Evolutionary conservation across 2,329 filamentous ascomycete genomes (phyloP).

Genomic region (Leptoxyphium fumago): DNA sequence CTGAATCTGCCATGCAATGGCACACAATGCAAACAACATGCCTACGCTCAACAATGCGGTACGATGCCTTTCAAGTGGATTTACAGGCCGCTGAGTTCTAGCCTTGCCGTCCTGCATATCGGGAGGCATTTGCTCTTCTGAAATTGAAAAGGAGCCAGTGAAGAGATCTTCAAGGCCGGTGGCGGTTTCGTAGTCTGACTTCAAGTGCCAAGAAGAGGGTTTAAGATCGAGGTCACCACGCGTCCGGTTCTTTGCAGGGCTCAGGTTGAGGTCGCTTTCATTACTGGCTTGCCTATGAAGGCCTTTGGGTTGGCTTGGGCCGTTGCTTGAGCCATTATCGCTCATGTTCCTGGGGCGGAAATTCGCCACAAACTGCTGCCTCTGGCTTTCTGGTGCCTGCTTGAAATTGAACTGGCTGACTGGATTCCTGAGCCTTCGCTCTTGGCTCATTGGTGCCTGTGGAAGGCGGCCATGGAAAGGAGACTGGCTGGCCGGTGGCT

Average conservation of each 20-base stretch:
- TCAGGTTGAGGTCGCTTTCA: slow-evolving; percentile 2
- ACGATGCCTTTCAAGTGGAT: background rate
- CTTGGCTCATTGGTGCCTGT: slow-evolving; percentile 51
- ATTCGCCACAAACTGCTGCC: slow-evolving; percentile 37
- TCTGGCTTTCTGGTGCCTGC: slow-evolving; percentile 29
- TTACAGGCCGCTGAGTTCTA: background rate
- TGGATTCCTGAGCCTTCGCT: slow-evolving; percentile 47
- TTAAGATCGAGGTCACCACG: slow-evolving; percentile 9
- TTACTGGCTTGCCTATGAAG: background rate
- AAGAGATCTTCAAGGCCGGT: slow-evolving; percentile 15
- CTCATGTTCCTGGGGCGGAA: slow-evolving; percentile 11
- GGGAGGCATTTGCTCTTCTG: slow-evolving; percentile 3
- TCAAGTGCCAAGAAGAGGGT: slow-evolving; percentile 7
- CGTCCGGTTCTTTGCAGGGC: slow-evolving; percentile 10
- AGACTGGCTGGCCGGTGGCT: slow-evolving; percentile 25
- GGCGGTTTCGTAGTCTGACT: slow-evolving; percentile 3
- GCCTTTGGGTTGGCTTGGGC: background rate
- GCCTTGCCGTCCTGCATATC: background rate
- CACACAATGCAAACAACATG: slow-evolving; percentile 1
- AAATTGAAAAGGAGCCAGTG: slow-evolving; percentile 10
- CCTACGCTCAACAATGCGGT: background rate
- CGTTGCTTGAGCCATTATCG: background rate
- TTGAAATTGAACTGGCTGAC: slow-evolving; percentile 38
- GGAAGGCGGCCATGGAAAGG: slow-evolving; percentile 60
- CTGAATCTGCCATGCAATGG: slow-evolving; percentile 3